Percentiles rank a stretch among this genome's conserved stretches.
Evolutionary conservation across 1,139 yeast species (phyloP).

Genomic region (Saccharomyces uvarum): DNA sequence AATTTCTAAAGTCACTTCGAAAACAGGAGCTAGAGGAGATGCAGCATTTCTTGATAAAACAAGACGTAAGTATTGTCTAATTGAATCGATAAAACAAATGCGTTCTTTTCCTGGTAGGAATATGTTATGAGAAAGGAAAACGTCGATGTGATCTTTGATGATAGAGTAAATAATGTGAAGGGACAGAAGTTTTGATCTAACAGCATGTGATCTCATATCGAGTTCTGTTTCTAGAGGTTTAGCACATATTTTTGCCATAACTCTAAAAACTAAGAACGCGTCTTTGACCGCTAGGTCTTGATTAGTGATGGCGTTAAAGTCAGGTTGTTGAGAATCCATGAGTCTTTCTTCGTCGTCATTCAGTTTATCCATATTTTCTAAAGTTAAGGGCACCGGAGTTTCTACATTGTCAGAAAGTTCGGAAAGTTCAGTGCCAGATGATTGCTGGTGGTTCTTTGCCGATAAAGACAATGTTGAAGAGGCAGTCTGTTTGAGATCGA

Average conservation of each 20-base stretch:
- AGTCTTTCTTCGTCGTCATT: conserved; percentile 51
- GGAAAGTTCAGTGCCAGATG: conserved; percentile 1
- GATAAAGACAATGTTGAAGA: conserved; percentile 5
- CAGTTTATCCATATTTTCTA: conserved; percentile 49
- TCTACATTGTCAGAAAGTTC: not conserved
- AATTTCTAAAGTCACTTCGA: conserved; percentile 84
- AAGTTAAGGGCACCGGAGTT: conserved; percentile 40
- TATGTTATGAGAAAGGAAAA: conserved; percentile 62
- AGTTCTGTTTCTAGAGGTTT: conserved; percentile 69
- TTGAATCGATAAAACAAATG: conserved; percentile 66
- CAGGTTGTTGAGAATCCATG: conserved; percentile 40
- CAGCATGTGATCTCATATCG: conserved; percentile 86
- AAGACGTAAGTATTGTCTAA: conserved; percentile 76
- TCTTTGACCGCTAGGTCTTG: conserved; percentile 74
- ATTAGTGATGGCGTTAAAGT: conserved; percentile 39
- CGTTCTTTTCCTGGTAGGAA: conserved; percentile 53
- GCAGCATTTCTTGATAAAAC: conserved; percentile 89
- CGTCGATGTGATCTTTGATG: conserved; percentile 74
- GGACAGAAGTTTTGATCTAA: conserved; percentile 82
- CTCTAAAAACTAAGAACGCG: conserved; percentile 85
- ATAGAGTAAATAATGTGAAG: conserved; percentile 83
- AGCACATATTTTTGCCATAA: conserved; percentile 87
- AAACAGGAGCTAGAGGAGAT: conserved; percentile 83
- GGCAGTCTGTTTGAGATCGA: conserved; percentile 29
- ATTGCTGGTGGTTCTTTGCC: not conserved